Evolutionary conservation across 495 filamentous ascomycete species (phyloP), one percentile per base, ranked within the genome.

Genomic region (Hypoxylon fragiforme): DNA sequence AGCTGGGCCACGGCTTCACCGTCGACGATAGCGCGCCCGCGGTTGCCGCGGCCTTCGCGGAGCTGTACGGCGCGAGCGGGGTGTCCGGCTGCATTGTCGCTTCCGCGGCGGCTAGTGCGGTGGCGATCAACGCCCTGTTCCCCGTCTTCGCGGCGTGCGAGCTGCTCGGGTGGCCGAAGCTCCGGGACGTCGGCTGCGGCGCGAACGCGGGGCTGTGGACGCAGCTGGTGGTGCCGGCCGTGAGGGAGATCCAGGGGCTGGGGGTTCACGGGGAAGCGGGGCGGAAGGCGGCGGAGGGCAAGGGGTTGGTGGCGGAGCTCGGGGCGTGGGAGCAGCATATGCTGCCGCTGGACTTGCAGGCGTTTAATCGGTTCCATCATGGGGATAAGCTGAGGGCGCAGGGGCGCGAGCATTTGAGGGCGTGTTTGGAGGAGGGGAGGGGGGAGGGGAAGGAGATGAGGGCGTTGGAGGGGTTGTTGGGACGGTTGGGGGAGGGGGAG

Each of bases 381-480:
- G 44, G 44, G 2, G 9, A 28, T 5, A 55, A 55, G 30, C 11
- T 55, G 2, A 40, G 20, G 20, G 44, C 21, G 0, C 52, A 55
- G 44, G 52, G 38, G 14, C 7, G 30, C 1, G 28, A 36, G 44
- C 52, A 55, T 38, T 20, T 59, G 30, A 12, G 19, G 4, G 12
- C 9, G 11, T 59, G 55, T 19, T 7, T 48, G 16, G 40, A 36
- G 3, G 36, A 47, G 15, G 55, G 48, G 1, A 30, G 21, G 14
- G 48, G 48, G 1, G 55, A 59, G 31, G 48, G 55, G 16, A 59
- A 52, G 26, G 19, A 30, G 15, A 59, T 59, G 55, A 0, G 14
- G 11, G 55, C 55, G 30, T 24, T 59, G n/a, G 52, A 22, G 31
- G 55, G 48, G 50, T 41, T 54, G 34, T 3, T 54, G 26, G 15